phyloP scores from a whole-genome alignment of 2,329 filamentous ascomycete genomes.

The Sclerotinia glacialis region DNA sequence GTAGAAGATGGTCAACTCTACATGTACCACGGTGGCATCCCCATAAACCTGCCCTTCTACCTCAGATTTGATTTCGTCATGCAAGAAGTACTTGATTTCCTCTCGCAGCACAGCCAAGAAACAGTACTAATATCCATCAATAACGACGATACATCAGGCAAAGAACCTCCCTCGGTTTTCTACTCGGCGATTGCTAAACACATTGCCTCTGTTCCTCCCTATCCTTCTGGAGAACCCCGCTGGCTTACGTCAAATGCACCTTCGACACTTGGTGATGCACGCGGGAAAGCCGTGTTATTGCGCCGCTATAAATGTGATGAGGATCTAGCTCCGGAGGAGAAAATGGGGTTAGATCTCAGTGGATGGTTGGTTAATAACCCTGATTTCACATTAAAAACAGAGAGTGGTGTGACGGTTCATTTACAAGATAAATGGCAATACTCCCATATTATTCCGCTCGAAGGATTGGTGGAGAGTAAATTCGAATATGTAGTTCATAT shows the following conservation, averaged over 20 bases:
- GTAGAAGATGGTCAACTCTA: conserved; percentile 56
- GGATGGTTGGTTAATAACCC: conserved; percentile 65
- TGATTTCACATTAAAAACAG: conserved; percentile 50
- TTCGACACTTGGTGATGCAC: conserved; percentile 58
- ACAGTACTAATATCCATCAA: conserved; percentile 67
- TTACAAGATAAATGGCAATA: conserved; percentile 50
- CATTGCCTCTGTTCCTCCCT: conserved; percentile 41
- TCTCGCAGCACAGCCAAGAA: conserved; percentile 58
- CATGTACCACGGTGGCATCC: conserved; percentile 69
- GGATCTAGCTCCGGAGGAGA: conserved; percentile 36
- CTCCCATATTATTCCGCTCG: conserved; percentile 41
- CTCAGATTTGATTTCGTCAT: conserved; percentile 62
- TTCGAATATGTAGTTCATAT: conserved; percentile 42
- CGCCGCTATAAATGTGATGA: conserved; percentile 58
- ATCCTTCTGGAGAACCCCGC: conserved; percentile 40
- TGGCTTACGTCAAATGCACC: conserved; percentile 62
- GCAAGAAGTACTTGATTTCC: conserved; percentile 57
- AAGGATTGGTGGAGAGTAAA: conserved; percentile 44
- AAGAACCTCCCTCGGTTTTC: conserved; percentile 52
- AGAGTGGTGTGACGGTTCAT: conserved; percentile 41
- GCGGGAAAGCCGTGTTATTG: conserved; percentile 66
- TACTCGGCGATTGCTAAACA: conserved; percentile 53
- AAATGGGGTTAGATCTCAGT: conserved; percentile 42
- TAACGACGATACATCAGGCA: conserved; percentile 58
- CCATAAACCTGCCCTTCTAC: conserved; percentile 60